Base-by-base conservation (phyloP, 495 filamentous ascomycete species). In the Paragyromitra xinjiangensis region DNA sequence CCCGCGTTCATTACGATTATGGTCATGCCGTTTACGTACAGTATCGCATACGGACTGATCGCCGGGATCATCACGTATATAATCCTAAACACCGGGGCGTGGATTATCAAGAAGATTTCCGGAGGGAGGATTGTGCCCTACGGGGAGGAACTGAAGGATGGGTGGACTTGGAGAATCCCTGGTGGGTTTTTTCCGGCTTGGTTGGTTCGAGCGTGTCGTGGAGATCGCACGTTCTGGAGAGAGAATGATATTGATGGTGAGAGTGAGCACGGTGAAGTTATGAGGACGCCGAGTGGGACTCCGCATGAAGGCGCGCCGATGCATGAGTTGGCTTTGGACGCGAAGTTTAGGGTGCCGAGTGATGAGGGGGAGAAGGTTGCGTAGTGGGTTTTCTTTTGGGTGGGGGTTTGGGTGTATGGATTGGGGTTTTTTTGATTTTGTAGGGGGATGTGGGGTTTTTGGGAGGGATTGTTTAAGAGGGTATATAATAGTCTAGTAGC, bases 1-100 rank as follows among this genome's bases (percentile, higher is more conserved):
- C 92, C 92, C 0, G 92, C 92, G 0, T 94, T 95, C 83, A 82
- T 94, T 40, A 93, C 92, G 37, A 91, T 95, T 73, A 88, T 89
- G 78, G 83, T 92, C 80, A 94, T 95, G 92, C 92, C 92, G n/a
- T 94, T 94, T 84, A 94, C 91, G 24, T 83, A 83, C 71, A 92
- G 89, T 58, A 93, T 94, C 78, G 91, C 92, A 16, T 91, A 94
- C 81, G 92, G 92, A 26, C 86, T 93, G 39, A 92, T 94, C 69
- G 92, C 91, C 3, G 92, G 92, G 51, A 93, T 95, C 80, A 85
- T 91, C 69, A 87, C 89, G 71, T 95, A 94, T 81, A 89, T 90
- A 66, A 79, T 89, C 53, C 83, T 95, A 74, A 95, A 95, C 83
- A 85, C 84, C 1, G 79, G 86, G 37, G 88, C 89, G 0, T 93